A percentile compares a stretch with the other conserved stretches of the same genome.
Evolutionary conservation across 208 protist species (phyloP).

Genomic region (Acanthamoeba healyi): DNA sequence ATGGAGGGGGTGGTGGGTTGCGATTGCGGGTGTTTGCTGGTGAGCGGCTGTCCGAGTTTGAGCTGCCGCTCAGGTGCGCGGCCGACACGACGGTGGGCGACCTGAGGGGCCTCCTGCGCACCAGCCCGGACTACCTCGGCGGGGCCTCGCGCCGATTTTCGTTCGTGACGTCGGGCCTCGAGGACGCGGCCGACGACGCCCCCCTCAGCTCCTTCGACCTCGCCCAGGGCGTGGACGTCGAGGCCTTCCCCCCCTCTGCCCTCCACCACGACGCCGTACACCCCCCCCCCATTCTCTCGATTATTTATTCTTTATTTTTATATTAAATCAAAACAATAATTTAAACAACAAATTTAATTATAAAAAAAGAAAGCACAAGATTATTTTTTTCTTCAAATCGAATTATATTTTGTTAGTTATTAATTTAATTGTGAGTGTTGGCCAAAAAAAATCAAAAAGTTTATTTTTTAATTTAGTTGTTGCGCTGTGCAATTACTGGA

Average conservation of each 20-base stretch:
- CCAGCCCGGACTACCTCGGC: neutral
- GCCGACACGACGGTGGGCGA: conserved; percentile 3
- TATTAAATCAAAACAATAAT: neutral
- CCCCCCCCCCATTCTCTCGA: neutral
- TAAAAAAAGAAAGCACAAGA: too few species aligned
- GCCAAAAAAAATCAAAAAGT: neutral
- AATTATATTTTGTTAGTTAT: too few species aligned
- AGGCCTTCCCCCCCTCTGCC: neutral
- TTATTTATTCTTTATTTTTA: conserved; percentile 26
- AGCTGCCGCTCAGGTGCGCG: neutral
- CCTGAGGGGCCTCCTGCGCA: neutral
- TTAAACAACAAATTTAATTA: too few species aligned
- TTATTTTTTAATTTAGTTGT: neutral
- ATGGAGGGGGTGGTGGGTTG: neutral
- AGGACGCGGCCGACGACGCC: neutral
- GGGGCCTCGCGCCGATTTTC: neutral
- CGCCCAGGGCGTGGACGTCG: neutral
- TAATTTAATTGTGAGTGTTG: neutral
- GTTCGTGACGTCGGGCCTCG: neutral
- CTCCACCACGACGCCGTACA: neutral
- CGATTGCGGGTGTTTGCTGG: neutral
- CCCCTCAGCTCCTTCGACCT: neutral
- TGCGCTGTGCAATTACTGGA: neutral
- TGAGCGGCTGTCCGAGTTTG: neutral
- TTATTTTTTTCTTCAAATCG: too few species aligned